Base-by-base conservation (phyloP, 352 stramenopile genomes). In the Aphanomyces cochlioides region DNA sequence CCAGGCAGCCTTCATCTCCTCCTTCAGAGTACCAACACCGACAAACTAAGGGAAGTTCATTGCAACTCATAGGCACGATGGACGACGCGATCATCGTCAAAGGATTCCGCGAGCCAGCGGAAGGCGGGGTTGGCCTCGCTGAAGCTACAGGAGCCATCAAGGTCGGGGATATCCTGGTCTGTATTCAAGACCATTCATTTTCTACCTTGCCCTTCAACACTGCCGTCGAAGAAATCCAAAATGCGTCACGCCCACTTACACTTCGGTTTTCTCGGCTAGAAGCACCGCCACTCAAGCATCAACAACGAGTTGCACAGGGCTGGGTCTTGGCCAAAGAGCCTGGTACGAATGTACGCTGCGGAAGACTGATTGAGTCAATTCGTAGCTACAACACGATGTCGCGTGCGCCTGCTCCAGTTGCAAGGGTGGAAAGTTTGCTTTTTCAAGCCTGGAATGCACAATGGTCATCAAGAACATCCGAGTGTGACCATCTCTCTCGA, bases 51-150 rank as follows among this genome's bases (percentile, higher is more conserved):
- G 59, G 2, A 43, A 2, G 13, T 15, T 50, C 13, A 17, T 2
- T 56, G 17, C 28, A 28, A 13, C 19, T 39, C 38, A 28, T 58
- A 74, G 71, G 85, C 48, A 96, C 88, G 1, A 87, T 96, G 21
- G 88, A 96, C 65, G 88, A 93, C 68, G 87, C 93, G 71, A 86
- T 96, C 66, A 92, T 96, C 84, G 85, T 96, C 4, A 92, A 84
- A 39, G 88, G 88, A 5, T 94, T 96, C 74, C 76, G 89, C 64
- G 59, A 73, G 47, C 48, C 56, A 13, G 3, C 61, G 6, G 72
- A 87, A 21, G 69, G 73, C 3, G 70, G 59, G 3, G 71, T 69
- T 0, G 54, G 50, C n/a, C 84, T 21, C 12, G 71, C 71, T 7
- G 71, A 75, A 48, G 67, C 65, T 47, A 89, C 84, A 1, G 84